Conservation (phyloP, 345 rosid species). For the Dovyalis caffra region DNA sequence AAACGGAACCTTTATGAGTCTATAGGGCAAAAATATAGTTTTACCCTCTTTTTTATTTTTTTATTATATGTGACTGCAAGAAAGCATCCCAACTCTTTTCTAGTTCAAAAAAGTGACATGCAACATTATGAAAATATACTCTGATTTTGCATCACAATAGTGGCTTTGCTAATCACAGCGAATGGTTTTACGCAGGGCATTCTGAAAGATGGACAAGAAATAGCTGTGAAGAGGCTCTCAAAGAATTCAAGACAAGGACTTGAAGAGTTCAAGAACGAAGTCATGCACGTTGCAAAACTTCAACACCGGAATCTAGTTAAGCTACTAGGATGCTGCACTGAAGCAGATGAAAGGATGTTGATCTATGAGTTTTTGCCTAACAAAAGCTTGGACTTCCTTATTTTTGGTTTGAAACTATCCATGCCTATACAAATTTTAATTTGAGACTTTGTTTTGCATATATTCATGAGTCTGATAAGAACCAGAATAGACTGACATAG, state of each 20-base stretch:
- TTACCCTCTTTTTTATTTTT: no score
- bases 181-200: not conserved
- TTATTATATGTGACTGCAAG: no score
- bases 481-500: not conserved
- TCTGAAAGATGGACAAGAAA: not conserved
- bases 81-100: no score
- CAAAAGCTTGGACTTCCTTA: not conserved
- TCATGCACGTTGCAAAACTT: not conserved
- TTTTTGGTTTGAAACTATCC: not conserved
- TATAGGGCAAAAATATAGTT: no score
- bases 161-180: no score
- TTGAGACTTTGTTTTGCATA: not conserved
- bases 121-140: not conserved
- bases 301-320: slow-evolving; percentile 4
- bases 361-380: slow-evolving; percentile 8
- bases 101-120: no score
- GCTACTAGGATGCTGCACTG: slow-evolving; percentile 4
- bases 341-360: slow-evolving; percentile 4
- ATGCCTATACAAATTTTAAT: not conserved
- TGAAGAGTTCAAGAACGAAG: slow-evolving; percentile 2
- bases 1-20: no score
- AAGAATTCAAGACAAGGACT: slow-evolving; percentile 1
- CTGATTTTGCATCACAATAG: not conserved
- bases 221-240: slow-evolving; percentile 8
- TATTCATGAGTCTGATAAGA: not conserved